Evolutionary conservation across 148 eudicot genomes (phyloP).

Genomic region (Gaultheria prostrata): DNA sequence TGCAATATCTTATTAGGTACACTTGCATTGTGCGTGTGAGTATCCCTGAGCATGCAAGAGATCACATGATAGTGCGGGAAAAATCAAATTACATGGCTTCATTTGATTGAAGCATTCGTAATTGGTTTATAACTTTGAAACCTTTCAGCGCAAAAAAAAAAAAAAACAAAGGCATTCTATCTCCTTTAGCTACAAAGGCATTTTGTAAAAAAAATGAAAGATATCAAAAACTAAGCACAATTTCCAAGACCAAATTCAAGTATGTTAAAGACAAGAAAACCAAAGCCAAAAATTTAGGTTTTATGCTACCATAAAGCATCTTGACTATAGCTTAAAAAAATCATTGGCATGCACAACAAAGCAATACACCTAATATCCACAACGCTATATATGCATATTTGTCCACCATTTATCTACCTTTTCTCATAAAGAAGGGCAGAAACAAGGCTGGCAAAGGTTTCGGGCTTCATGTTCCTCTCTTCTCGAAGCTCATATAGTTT

Average conservation of each 20-base stretch:
- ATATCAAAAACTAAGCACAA: background rate
- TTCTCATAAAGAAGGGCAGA: slow-evolving; percentile 96
- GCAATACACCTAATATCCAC: background rate
- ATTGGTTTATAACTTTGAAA: background rate
- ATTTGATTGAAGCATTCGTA: no score
- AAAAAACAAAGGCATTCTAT: background rate
- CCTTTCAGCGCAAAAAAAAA: no score
- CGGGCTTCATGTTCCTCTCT: slow-evolving; percentile 98
- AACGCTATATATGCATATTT: background rate
- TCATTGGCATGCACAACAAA: background rate
- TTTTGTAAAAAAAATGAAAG: no score
- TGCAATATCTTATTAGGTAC: no score
- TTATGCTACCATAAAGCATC: background rate
- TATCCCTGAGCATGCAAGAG: background rate
- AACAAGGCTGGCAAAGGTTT: slow-evolving; percentile 93
- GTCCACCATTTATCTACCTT: slow-evolving; percentile 44
- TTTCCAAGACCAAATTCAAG: background rate
- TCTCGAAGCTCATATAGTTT: slow-evolving; percentile 87
- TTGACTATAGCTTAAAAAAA: background rate
- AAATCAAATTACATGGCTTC: no score
- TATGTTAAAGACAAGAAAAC: background rate
- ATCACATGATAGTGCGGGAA: background rate
- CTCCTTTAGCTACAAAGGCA: background rate
- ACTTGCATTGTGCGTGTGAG: background rate
- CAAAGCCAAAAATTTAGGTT: background rate